These are phyloP conservation scores for Fusarium metavorans DNA, from an alignment of 2,329 filamentous ascomycete genomes.

Conservation along the genomic window DNA sequence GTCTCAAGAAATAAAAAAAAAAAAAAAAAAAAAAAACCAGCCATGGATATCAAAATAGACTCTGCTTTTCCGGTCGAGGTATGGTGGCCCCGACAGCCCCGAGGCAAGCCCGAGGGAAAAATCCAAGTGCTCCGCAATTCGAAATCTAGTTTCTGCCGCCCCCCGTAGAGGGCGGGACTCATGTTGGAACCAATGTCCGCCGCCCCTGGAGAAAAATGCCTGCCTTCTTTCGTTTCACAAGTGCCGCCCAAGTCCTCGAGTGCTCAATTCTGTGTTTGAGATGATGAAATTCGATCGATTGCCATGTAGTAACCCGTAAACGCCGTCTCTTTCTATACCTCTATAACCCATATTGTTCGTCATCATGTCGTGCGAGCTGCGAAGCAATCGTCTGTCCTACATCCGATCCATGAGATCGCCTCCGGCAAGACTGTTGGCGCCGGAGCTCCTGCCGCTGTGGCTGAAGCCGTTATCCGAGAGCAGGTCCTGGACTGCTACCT, in stretches of 20 bases:
- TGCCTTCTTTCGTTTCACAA: slow-evolving; percentile 39
- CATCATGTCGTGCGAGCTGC: slow-evolving; percentile 53
- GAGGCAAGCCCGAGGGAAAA: slow-evolving; percentile 46
- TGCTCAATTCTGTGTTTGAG: slow-evolving; percentile 36
- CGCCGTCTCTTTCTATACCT: slow-evolving; percentile 55
- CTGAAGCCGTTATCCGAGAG: slow-evolving; percentile 76
- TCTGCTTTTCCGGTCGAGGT: slow-evolving; percentile 41
- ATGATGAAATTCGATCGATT: slow-evolving; percentile 44
- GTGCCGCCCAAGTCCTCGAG: slow-evolving; percentile 42
- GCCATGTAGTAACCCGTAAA: slow-evolving; percentile 48
- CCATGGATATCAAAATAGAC: slow-evolving; percentile 38
- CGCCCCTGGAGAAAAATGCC: slow-evolving; percentile 31
- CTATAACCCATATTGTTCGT: slow-evolving; percentile 53
- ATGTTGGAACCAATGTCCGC: slow-evolving; percentile 17
- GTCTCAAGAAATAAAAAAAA: slow-evolving; percentile 16
- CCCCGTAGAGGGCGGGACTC: slow-evolving; percentile 20
- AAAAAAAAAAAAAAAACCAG: slow-evolving; percentile 21
- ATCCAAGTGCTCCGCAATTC: slow-evolving; percentile 48
- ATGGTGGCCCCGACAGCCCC: slow-evolving; percentile 42
- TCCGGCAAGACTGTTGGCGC: slow-evolving; percentile 81
- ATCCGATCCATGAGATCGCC: slow-evolving; percentile 73
- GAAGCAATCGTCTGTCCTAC: slow-evolving; percentile 47
- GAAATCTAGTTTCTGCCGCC: slow-evolving; percentile 44
- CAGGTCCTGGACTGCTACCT: slow-evolving; percentile 88
- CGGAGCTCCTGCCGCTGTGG: slow-evolving; percentile 81